Conservation (phyloP, 2,329 filamentous ascomycete genomes). For the Sarocladium brachiariae region DNA sequence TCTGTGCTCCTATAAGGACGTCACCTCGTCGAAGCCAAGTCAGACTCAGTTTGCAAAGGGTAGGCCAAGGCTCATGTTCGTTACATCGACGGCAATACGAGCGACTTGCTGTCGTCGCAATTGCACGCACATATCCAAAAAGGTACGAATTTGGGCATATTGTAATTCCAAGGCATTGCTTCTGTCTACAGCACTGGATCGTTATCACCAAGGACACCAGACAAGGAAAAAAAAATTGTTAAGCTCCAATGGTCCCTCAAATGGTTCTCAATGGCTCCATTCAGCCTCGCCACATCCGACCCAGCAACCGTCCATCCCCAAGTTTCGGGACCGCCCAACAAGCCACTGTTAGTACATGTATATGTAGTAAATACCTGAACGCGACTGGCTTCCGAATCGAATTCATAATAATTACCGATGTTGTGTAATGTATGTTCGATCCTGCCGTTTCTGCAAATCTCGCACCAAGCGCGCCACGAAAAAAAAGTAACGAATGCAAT, state of each 20-base stretch:
- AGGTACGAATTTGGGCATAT: too few relatives aligned
- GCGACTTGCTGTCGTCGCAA: too few relatives aligned
- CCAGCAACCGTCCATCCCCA: neutral
- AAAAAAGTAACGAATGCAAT: neutral
- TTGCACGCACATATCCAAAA: too few relatives aligned
- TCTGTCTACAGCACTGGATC: too few relatives aligned
- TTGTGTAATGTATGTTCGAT: neutral
- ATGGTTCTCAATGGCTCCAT: conserved; percentile 3
- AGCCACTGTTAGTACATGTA: too few relatives aligned
- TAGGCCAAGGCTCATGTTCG: too few relatives aligned
- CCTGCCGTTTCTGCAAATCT: neutral
- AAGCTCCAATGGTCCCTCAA: neutral
- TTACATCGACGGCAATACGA: too few relatives aligned
- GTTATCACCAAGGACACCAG: neutral
- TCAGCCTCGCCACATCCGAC: neutral
- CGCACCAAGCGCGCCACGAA: neutral
- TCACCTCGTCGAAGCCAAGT: too few relatives aligned
- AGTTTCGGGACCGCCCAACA: conserved; percentile 7
- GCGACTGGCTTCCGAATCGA: too few relatives aligned
- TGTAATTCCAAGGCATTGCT: too few relatives aligned
- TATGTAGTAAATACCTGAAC: too few relatives aligned
- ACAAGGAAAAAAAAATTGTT: neutral
- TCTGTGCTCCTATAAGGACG: neutral
- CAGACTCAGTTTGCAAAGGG: too few relatives aligned
- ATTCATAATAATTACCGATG: neutral